Evolutionary conservation across 1,284 basidiomycete species (phyloP), one percentile per base, ranked within the genome.

Genomic region (Rhizoctonia solani): DNA sequence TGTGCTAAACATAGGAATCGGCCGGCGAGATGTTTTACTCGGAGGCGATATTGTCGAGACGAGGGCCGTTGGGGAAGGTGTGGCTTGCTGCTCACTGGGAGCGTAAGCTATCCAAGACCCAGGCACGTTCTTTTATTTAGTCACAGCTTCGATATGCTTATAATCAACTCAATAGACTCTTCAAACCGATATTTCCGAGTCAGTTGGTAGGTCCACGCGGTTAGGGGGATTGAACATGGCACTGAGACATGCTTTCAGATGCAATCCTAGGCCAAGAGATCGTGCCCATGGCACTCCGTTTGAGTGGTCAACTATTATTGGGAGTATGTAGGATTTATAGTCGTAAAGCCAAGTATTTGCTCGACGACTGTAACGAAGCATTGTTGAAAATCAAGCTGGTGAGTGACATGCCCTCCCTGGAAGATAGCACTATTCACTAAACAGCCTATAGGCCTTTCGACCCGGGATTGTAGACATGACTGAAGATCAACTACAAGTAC

Each of bases 21-120:
- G 27, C 27, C n/a, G 37, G 41, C n/a, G 21, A 39, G 5, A 69
- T 72, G 94, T 93, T 96, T 77, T 93, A 95, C 75, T 94, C 92
- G 69, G 95, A 97, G 77, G 88, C 91, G 52, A 92, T 97, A 77
- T 84, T 97, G 71, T 92, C 93, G 61, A 91, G 95, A 75, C 88
- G 93, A 69, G 96, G 96, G 54, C 93, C 95, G 6, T 83, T 99
- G 39, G 95, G 93, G 47, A 93, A 91, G 79, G 93, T 99, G 81
- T 99, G 96, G 96, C 88, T 98, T 58, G 96, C 96, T 25, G 96
- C 97, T 1, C 96, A 98, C 82, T 95, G 96, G 87, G 95, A 98
- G 79, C 87, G 94, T 74, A 98, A 98, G 81, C 87, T 99, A 73
- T 95, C 92, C 74, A 99, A 99, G 79, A 88, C 90, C 32, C 93